Evolutionary conservation across 371 early-diverging fungal species (phyloP), one percentile per base, ranked within the genome.

Genomic region (Mortierella sp.): DNA sequence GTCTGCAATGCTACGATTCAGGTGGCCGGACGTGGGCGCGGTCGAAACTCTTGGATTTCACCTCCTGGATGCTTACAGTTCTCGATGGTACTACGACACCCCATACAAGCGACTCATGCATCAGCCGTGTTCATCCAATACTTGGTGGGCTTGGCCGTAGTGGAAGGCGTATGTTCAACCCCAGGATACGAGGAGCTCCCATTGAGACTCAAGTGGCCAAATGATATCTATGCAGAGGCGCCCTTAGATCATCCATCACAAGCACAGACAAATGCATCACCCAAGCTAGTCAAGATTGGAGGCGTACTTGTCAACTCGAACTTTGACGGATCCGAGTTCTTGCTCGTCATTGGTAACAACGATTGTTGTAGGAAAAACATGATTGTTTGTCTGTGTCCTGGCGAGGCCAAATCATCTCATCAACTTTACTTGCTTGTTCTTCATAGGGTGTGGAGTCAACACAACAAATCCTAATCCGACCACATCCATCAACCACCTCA

Each of bases 151-250:
- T 71, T 97, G 37, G 92, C 96, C 0, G 86, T 94, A 0, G 92
- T 94, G 0, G 91, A 95, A 61, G 91, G 94, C 21, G 81, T 98
- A 13, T 79, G 87, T 50, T 55, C 81, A 6, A 81, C 82, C 54
- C 83, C 86, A 2, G 95, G 94, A 7, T 95, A 92, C 71, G 90
- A 89, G 71, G 79, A 89, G n/a, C 65, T 95, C 12, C 93, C 95
- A 0, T 71, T 98, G 51, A 84, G 86, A 34, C 80, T 98, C 34
- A 98, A 98, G 76, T 98, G 98, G 98, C 98, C 98, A 24, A 98
- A 97, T 61, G 98, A 98, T 71, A 85, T 98, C n/a, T 97, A 98
- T 74, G 87, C 85, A 0, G 79, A 87, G 52, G 60, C 79, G 2
- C 77, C 80, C 10, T 10, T 67, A 54, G 70, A 63, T 21, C 50